phyloP scores from a whole-genome alignment of 2,329 filamentous ascomycete species.

The Thielaviopsis euricoi region DNA sequence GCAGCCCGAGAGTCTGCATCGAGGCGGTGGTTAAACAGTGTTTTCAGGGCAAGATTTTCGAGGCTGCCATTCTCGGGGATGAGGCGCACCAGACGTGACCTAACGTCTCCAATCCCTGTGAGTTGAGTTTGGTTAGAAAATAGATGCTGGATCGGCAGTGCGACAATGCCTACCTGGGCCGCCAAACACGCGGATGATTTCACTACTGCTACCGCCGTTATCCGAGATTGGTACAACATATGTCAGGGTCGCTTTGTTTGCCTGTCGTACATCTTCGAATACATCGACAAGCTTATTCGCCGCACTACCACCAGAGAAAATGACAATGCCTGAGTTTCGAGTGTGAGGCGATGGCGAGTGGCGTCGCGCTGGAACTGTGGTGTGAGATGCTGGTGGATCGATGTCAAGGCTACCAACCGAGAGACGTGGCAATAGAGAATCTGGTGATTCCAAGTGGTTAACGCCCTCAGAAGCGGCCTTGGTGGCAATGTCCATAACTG shows the following conservation, averaged over 20 bases:
- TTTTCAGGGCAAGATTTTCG: conserved; percentile 60
- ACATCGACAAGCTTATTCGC: conserved; percentile 89
- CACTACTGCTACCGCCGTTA: conserved; percentile 86
- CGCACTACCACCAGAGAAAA: conserved; percentile 87
- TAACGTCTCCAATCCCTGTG: conserved; percentile 38
- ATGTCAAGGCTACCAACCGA: no score
- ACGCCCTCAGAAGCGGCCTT: no score
- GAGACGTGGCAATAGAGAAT: no score
- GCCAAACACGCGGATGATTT: conserved; percentile 86
- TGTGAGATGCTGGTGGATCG: not conserved
- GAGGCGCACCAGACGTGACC: conserved; percentile 62
- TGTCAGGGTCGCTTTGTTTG: conserved; percentile 50
- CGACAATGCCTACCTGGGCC: conserved; percentile 52
- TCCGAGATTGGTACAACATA: conserved; percentile 93
- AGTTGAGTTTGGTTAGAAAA: conserved; percentile 21
- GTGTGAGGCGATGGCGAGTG: not conserved
- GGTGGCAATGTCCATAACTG: no score
- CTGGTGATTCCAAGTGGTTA: no score
- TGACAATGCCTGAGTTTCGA: conserved; percentile 42
- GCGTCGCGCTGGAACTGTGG: not conserved
- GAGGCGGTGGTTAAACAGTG: conserved; percentile 76
- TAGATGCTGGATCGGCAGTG: not conserved
- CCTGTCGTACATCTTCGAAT: conserved; percentile 51
- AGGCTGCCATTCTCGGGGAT: conserved; percentile 51
- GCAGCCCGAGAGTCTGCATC: conserved; percentile 42